Evolutionary conservation across 306 rosid genomes (phyloP), one percentile per base, ranked within the genome.

Genomic region (Quercus cerris): DNA sequence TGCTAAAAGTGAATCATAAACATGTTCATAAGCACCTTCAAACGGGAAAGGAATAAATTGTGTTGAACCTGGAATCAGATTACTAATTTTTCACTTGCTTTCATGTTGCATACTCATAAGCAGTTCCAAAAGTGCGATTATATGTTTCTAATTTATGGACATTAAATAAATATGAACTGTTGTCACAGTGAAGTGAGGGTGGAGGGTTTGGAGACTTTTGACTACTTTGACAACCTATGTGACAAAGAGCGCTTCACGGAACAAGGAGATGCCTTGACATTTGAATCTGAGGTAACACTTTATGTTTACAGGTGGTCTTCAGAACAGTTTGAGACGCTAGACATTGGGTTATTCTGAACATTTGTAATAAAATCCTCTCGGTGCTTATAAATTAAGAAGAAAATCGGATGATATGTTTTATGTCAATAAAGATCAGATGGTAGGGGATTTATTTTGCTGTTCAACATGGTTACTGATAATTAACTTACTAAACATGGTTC

Each of bases 201-300:
- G 51, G 98, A 95, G 86, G 99, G 98, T 63, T 68, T 95, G 85
- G 99, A 95, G 87, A 91, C 97, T 84, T 94, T 85, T 3, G 93
- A 95, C 82, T 95, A 90, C 70, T 86, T 95, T 0, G 98, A 93
- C 87, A 95, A 93, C 81, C 80, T 93, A 12, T 22, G 3, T 38
- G 80, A 91, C 27, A 93, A 85, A 78, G 83, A 91, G 83, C 97
- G 94, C 1, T 93, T 95, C 87, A 95, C 99, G 0, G 99, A 95
- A 73, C 99, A 95, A 88, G 97, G 98, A 80, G 89, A 84, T 77
- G 84, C 98, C 81, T 83, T 95, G 63, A 95, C 99, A 73, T 95
- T 95, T 80, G 99, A 95, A 80, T 89, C 98, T 0, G 98, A 95
- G 97, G 99, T 93, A 83, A 76, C 57, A 1, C 68, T 38, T 31